A percentile compares a stretch with the other conserved stretches of the same genome.
Conservation (phyloP, 2,329 filamentous ascomycete genomes). For the Penicillium aurantiogriseum region DNA sequence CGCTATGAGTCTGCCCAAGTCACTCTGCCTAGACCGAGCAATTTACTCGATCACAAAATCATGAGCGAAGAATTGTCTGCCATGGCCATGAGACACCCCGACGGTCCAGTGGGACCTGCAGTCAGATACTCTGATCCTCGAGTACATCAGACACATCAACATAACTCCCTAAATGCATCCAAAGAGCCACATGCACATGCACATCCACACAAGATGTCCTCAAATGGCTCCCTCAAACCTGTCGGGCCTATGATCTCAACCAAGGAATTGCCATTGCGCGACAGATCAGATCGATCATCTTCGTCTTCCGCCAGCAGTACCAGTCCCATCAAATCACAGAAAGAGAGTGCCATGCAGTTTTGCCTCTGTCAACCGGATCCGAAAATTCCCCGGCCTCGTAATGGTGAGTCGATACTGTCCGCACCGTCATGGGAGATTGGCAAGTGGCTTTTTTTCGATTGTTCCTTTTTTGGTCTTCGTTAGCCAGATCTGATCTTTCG, state of each 20-base stretch:
- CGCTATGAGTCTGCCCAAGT: conserved; percentile 40
- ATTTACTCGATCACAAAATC: conserved; percentile 44
- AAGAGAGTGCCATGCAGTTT: conserved; percentile 52
- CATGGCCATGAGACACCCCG: conserved; percentile 11
- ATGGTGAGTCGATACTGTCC: conserved; percentile 55
- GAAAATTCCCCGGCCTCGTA: conserved; percentile 68
- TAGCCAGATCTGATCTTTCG: neutral
- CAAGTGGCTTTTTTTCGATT: conserved; percentile 24
- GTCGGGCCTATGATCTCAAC: conserved; percentile 17
- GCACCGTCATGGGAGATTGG: conserved; percentile 20
- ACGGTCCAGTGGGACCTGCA: conserved; percentile 18
- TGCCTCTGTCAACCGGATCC: conserved; percentile 70
- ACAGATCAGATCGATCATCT: conserved; percentile 32
- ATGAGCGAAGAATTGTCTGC: conserved; percentile 36
- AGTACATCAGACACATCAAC: conserved; percentile 27
- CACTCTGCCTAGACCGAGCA: conserved; percentile 34
- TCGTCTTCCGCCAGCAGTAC: conserved; percentile 29
- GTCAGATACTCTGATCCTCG: conserved; percentile 23
- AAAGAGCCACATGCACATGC: conserved; percentile 12
- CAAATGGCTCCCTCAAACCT: conserved; percentile 17
- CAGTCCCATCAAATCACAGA: conserved; percentile 36
- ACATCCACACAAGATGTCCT: neutral
- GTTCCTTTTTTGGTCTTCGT: conserved; percentile 16
- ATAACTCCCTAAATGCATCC: conserved; percentile 26
- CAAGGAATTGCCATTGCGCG: conserved; percentile 25